Base-by-base conservation (phyloP, 148 eudicot genomes). In the Euryodendron excelsum region DNA sequence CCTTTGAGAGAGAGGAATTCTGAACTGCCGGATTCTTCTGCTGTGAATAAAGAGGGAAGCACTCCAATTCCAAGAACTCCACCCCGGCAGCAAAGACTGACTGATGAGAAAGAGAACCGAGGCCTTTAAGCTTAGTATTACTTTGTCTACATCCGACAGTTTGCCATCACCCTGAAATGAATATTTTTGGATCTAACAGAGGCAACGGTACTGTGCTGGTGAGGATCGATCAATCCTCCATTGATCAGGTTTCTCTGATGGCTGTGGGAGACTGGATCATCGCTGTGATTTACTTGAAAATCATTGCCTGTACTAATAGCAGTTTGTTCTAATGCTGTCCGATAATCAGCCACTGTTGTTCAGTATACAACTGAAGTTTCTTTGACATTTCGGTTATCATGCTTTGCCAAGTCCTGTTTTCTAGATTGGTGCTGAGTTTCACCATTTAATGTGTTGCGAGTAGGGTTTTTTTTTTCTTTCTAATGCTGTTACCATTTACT, bases 101-200 rank as follows among this genome's bases (percentile, higher is more conserved):
- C 78, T 3, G 85, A 84, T 64, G 94, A 90, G 59, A 91, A 93
- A 77, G 98, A 93, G 80, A 93, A 91, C 84, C 69, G 73, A 52
- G 86, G 87, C 67, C 78, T 64, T 23, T 90, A n/a, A 39, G n/a
- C n/a, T n/a, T n/a, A n/a, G n/a, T n/a, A n/a, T n/a, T n/a, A n/a
- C n/a, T n/a, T n/a, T n/a, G n/a, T n/a, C n/a, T n/a, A 23, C n/a
- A n/a, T n/a, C n/a, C n/a, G n/a, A n/a, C n/a, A n/a, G 8, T 39
- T 4, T 0, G 44, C 44, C 44, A 39, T 47, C 1, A 13, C 52
- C 52, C 18, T 47, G 18, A 47, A 9, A 47, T 10, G n/a, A 5
- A 60, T 53, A 36, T 25, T 9, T 25, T 75, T 34, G 17, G 0
- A 67, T 25, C n/a, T n/a, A n/a, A n/a, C n/a, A 34, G n/a, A 37